phyloP scores from a whole-genome alignment of 2,329 filamentous ascomycete species.

The Cladosporium cucumerinum region DNA sequence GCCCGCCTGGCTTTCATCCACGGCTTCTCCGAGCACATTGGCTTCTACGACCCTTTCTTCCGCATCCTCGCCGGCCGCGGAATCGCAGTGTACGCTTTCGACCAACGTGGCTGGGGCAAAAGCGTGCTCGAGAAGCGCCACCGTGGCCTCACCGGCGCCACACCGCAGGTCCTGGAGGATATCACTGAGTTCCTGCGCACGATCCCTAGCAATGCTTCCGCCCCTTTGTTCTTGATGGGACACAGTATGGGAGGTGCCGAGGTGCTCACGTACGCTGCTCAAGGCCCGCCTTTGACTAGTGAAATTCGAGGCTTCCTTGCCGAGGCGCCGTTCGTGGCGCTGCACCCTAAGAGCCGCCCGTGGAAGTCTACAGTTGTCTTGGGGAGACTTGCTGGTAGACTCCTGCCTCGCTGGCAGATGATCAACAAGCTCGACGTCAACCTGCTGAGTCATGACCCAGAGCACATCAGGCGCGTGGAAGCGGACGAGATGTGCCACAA shows the following conservation, averaged over 20 bases:
- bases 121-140: constrained; percentile 61
- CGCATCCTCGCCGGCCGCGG: constrained; percentile 64
- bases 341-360: constrained; percentile 65
- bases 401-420: constrained; percentile 67
- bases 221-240: constrained; percentile 78
- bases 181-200: constrained; percentile 70
- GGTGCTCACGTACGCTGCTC: constrained; percentile 58
- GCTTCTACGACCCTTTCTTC: constrained; percentile 74
- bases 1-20: constrained; percentile 81
- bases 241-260: constrained; percentile 90
- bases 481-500: constrained; percentile 74
- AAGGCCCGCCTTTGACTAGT: constrained; percentile 48
- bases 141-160: constrained; percentile 71
- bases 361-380: constrained; percentile 59
- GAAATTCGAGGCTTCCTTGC: constrained; percentile 70
- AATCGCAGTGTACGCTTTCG: constrained; percentile 73
- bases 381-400: constrained; percentile 63
- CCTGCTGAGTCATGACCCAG: constrained; percentile 65
- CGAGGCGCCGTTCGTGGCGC: constrained; percentile 74
- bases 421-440: constrained; percentile 62
- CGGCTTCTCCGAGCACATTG: constrained; percentile 82
- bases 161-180: constrained; percentile 68
- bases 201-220: constrained; percentile 42
- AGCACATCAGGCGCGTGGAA: constrained; percentile 57
- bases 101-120: constrained; percentile 86